These are phyloP conservation scores for Fraxinus excelsior DNA, from an alignment of 257 asterid species.

Conservation along the genomic window DNA sequence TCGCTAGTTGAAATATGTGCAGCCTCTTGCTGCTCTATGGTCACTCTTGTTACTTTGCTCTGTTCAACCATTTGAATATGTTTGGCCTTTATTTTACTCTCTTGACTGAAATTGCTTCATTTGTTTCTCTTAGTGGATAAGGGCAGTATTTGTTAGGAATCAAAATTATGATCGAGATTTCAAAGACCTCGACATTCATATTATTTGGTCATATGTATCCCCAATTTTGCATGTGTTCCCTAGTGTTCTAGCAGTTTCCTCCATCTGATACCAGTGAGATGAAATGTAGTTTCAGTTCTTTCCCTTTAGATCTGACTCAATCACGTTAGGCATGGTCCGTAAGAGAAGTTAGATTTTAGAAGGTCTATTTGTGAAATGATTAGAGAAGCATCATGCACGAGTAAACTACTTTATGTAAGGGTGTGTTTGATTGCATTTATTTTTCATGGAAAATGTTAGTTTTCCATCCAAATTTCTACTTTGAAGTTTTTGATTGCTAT, in stretches of 20 bases:
- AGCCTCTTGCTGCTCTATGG: constrained; percentile 21
- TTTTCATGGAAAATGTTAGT: too few species aligned
- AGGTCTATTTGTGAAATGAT: background rate
- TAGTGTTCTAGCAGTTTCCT: background rate
- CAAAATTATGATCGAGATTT: background rate
- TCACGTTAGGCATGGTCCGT: background rate
- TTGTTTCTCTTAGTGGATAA: background rate
- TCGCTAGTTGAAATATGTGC: constrained; percentile 14
- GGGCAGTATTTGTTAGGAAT: background rate
- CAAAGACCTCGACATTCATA: background rate
- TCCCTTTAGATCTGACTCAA: background rate
- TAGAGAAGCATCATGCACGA: background rate
- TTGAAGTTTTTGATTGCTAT: too few species aligned
- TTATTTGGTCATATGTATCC: background rate
- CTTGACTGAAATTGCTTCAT: background rate
- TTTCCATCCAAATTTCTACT: too few species aligned
- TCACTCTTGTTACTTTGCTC: background rate
- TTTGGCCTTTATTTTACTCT: background rate
- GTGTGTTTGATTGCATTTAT: background rate
- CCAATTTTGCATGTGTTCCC: background rate
- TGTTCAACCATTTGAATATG: background rate
- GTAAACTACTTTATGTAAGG: background rate
- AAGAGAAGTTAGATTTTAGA: background rate
- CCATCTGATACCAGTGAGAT: background rate
- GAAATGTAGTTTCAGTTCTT: background rate